phyloP scores from a whole-genome alignment of 345 rosid species.

The Lepidium africanum region DNA sequence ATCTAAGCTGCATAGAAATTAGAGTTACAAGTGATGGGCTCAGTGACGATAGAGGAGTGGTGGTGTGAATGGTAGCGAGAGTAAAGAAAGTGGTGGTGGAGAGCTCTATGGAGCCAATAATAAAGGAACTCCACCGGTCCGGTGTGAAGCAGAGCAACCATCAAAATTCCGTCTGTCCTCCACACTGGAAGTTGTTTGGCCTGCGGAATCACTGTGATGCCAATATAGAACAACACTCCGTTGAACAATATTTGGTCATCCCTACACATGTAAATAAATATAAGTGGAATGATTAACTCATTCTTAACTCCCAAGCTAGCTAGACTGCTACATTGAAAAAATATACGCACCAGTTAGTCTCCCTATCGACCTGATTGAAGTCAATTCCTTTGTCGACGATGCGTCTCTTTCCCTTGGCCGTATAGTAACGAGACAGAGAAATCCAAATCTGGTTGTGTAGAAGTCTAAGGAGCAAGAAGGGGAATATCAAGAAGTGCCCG shows the following conservation, averaged over 20 bases:
- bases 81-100: slow-evolving; percentile 81
- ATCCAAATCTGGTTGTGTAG: slow-evolving; percentile 64
- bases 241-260: slow-evolving; percentile 66
- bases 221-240: slow-evolving; percentile 41
- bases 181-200: slow-evolving; percentile 45
- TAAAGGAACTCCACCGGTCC: slow-evolving; percentile 81
- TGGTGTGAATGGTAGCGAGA: slow-evolving; percentile 92
- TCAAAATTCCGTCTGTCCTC: slow-evolving; percentile 50
- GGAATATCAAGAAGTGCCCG: slow-evolving; percentile 31
- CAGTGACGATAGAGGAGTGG: slow-evolving; percentile 77
- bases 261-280: slow-evolving; percentile 30
- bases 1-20: not conserved
- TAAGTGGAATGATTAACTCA: not conserved
- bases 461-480: slow-evolving; percentile 34
- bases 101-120: slow-evolving; percentile 74
- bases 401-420: slow-evolving; percentile 45
- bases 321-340: not conserved
- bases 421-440: slow-evolving; percentile 39
- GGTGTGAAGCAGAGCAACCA: slow-evolving; percentile 41
- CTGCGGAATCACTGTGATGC: not conserved
- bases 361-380: slow-evolving; percentile 59
- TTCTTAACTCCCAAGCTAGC: not conserved
- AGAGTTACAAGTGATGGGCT: slow-evolving; percentile 66
- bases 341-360: slow-evolving; percentile 44
- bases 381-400: slow-evolving; percentile 53